Base-by-base conservation (phyloP, 768 basidiomycete genomes). In the Naganishia antarctica region DNA sequence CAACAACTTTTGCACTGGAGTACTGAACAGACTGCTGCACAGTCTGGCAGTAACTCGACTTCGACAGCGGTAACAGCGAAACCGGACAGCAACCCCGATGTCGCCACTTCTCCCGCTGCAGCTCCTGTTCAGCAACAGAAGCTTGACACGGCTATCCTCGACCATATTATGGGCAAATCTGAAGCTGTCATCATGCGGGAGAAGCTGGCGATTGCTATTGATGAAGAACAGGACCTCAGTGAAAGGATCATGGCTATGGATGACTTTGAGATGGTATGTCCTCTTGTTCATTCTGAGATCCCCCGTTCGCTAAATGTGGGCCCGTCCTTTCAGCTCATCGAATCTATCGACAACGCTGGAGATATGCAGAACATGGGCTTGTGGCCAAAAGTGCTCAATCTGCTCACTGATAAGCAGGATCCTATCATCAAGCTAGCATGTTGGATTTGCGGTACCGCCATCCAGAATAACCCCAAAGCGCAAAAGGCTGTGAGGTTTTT, bases 401-500 rank as follows among this genome's bases (percentile, higher is more conserved):
- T 79, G 15, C 53, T 79, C n/a, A 47, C 66, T 3, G 72, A 73
- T 18, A 43, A 67, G 12, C 63, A 75, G 18, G 65, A 71, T 21
- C 67, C 67, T 8, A 70, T 78, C 37, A 72, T 77, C 23, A 64
- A 67, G 9, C 71, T 73, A 23, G 71, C 74, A 40, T 68, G 68
- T 34, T 79, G 78, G 78, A 76, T 79, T 46, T 70, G 72, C 40
- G 78, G 78, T 16, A 78, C 78, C 2, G 74, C 78, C 16, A 72
- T 76, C 4, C 76, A 79, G 62, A 79, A 79, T 69, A 79, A 79
- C 59, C 63, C 73, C n/a, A 75, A 77, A 64, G 76, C 78, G 31
- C 78, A 79, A 61, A 71, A 74, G 45, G 75, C 76, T n/a, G 75
- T 77, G 44, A 66, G 76, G 73, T 23, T 26, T 47, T 29, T 48